Percentiles rank a stretch among this genome's conserved stretches.
These are phyloP conservation scores for Debaryomycetaceae sp. DNA, from an alignment of 1,139 yeast genomes.

Conservation along the genomic window DNA sequence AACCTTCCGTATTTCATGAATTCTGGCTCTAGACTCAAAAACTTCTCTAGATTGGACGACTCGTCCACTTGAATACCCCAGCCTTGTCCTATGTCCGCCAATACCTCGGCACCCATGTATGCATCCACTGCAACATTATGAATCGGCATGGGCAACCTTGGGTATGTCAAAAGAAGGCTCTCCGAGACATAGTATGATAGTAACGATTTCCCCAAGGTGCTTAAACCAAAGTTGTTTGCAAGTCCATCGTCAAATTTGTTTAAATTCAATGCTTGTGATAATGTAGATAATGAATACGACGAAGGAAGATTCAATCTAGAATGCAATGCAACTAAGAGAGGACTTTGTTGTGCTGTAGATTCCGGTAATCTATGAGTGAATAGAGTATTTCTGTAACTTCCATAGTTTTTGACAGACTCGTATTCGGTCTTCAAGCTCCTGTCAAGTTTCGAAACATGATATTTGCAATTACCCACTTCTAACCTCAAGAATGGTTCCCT, in stretches of 20 bases:
- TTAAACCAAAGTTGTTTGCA: constrained; percentile 76
- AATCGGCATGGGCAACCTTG: constrained; percentile 82
- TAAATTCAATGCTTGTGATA: constrained; percentile 73
- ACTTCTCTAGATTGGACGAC: constrained; percentile 61
- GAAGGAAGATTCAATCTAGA: constrained; percentile 65
- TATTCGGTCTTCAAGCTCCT: constrained; percentile 27
- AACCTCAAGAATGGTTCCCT: constrained; percentile 6
- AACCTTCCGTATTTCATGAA: constrained; percentile 62
- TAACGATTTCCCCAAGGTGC: constrained; percentile 74
- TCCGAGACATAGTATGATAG: constrained; percentile 76
- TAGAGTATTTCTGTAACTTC: constrained; percentile 38
- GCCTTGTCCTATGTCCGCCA: constrained; percentile 59
- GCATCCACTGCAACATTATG: constrained; percentile 72
- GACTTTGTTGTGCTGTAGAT: constrained; percentile 54
- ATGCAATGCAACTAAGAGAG: constrained; percentile 77
- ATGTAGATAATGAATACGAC: constrained; percentile 56
- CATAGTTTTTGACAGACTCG: constrained; percentile 34
- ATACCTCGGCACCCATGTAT: constrained; percentile 61
- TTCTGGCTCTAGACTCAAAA: constrained; percentile 66
- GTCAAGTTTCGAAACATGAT: constrained; percentile 23
- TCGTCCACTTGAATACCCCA: constrained; percentile 91
- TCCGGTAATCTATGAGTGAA: constrained; percentile 49
- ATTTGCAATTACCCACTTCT: constrained; percentile 9
- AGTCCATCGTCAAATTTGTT: constrained; percentile 40
- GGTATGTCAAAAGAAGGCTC: constrained; percentile 69